Base-by-base conservation (phyloP, 2,329 filamentous ascomycete species). In the Paraconiothyrium sp. region DNA sequence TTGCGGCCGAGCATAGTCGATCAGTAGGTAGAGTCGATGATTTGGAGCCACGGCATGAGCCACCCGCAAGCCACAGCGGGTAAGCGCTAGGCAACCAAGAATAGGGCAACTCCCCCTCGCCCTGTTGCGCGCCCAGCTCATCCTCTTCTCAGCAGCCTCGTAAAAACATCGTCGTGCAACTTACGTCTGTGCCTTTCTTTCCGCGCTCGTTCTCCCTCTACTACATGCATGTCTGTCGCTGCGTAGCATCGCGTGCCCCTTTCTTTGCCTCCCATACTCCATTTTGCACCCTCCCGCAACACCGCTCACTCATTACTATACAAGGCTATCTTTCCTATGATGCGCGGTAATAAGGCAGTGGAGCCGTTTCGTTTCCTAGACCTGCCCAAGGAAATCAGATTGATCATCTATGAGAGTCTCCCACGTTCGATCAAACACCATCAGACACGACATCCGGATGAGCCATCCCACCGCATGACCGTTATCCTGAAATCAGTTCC, bases 161-260 rank as follows among this genome's bases (percentile, higher is more conserved):
- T 44, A 7, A 43, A 44, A 16, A 44, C 8, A 43, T 14, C 16
- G 37, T 20, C 1, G 14, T 54, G 37, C 24, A 13, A 11, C 10
- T 54, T 35, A 22, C 37, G 20, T 11, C 11, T 44, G 14, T 44
- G 20, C 35, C 7, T 24, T 52, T 41, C 49, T 52, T 52, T 20
- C 24, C 24, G 37, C 51, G 37, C 35, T 43, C 51, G 4, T 43
- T 43, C 20, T 27, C 8, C 30, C 11, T 54, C 37, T 44, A 16
- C 43, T 44, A 24, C 27, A 20, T 34, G 51, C 35, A 22, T 52
- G 34, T 44, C 37, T 37, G 16, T 54, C 51, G 51, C 35, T 54
- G 51, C 24, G 7, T 37, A 74, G 57, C n/a, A 76, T 63, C 13
- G 75, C 70, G 24, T 30, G 46, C 46, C 20, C 22, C 20, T 22